Base-by-base conservation (phyloP, 768 basidiomycete species). In the Clitopilus passeckerianus region DNA sequence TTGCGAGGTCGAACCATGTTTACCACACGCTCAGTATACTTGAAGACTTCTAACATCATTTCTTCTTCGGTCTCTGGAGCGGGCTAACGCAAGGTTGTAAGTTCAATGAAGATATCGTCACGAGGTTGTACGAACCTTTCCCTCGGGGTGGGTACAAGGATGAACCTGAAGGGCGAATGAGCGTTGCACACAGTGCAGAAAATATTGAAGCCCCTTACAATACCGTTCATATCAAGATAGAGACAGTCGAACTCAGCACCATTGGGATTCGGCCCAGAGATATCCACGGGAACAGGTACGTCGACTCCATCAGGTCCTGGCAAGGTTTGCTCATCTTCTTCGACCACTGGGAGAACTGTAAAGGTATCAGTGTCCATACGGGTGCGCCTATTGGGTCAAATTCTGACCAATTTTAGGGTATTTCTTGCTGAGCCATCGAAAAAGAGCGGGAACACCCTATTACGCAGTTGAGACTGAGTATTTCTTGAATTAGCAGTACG, bases 171-270 rank as follows among this genome's bases (percentile, higher is more conserved):
- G 5, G 37, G 5, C 37, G 12, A 12, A 12, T 16, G 23, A 41
- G 24, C 34, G 53, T 46, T 66, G 14, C 58, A 54, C 54, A 57
- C 35, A 44, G 18, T 9, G 41, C 46, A 10, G 54, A 53, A 37
- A 10, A 41, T 30, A 37, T 20, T n/a, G 50, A 46, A n/a, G 18
- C 27, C 20, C 77, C 89, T 64, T 64, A 93, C 97, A 71, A 98
- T 98, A 64, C 93, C 97, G 72, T 99, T 99, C 97, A 99, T 98
- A 71, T 99, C 96, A 44, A 99, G 80, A 72, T 99, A 99, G 52
- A 99, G 78, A 71, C 93, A 94, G 76, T 99, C 97, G 65, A 95
- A 93, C 76, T 99, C 97, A 59, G 81, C 78, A 23, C 90, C 93
- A 71, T 99, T 99, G n/a, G 97, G 97, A 72, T 99, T 99, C 33